Evolutionary conservation across 2,329 filamentous ascomycete genomes (phyloP), one percentile per base, ranked within the genome.

Genomic region (Monosporascus ibericus): DNA sequence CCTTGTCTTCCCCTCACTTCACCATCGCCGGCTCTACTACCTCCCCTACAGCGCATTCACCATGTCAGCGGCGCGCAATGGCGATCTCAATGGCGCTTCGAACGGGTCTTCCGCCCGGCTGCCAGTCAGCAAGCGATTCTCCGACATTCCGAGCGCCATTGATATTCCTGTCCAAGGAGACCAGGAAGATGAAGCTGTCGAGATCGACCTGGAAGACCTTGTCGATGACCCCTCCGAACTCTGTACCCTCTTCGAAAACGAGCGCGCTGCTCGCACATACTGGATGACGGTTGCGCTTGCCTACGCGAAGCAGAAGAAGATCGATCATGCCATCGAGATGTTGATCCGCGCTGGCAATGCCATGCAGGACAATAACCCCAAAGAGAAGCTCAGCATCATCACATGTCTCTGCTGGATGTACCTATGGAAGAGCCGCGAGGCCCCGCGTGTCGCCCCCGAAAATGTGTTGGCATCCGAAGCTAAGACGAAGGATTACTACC

Each of bases 241-340:
- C 5, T 99, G 94, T 70, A 94, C 90, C 30, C 80, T 99, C 48
- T 84, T 99, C 58, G 92, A 99, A 73, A 95, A 94, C 65, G 95
- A 99, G 70, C 85, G 87, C 65, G 92, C 91, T 17, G 87, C 90
- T 38, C 91, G 92, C 64, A 90, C 86, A 49, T 95, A 95, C 62
- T 99, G 95, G 95, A 92, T 99, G 78, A 92, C 90, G n/a, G 94
- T 97, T 60, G 89, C 95, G 42, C 79, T 97, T 54, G 92, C 92
- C 47, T 99, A 99, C 67, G 92, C 94, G 40, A 99, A 97, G 74
- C 90, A 96, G 73, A 86, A 87, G 66, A 95, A 95, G 73, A 83
- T 94, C 56, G 92, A 96, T 66, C 88, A 94, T 73, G 83, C 84
- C 53, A 86, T 87, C 62, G 84, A 87, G 69, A 85, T 86, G 75